These are phyloP conservation scores for Juncus inflexus DNA, from an alignment of 176 grass and related monocot species.

Conservation along the genomic window DNA sequence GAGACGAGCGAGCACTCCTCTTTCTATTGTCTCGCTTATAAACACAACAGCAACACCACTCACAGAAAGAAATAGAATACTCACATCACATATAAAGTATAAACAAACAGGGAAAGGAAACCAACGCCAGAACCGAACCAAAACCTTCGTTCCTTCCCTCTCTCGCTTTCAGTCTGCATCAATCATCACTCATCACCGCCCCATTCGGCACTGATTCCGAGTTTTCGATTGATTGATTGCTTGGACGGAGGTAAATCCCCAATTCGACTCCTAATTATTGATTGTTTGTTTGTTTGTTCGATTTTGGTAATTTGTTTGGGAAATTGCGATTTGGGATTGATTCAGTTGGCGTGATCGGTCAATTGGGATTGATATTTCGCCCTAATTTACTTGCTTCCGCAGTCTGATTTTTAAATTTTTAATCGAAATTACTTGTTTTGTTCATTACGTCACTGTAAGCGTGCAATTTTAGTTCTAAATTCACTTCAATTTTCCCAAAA, in stretches of 20 bases:
- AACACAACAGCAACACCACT: neutral
- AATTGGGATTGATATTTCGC: conserved; percentile 9
- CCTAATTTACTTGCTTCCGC: no score
- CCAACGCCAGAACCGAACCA: neutral
- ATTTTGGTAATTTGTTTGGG: conserved; percentile 11
- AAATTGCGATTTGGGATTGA: conserved; percentile 4
- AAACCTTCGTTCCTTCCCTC: conserved; percentile 22
- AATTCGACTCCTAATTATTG: conserved; percentile 6
- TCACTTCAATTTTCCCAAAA: no score
- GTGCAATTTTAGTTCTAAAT: no score
- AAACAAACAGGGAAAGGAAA: no score
- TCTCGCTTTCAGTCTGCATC: conserved; percentile 12
- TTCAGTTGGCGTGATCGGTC: conserved; percentile 6
- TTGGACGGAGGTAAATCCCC: conserved; percentile 1
- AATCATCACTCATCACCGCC: conserved; percentile 6
- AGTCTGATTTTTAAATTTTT: no score
- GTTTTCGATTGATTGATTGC: neutral
- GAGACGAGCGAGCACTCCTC: neutral
- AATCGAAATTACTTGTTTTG: no score
- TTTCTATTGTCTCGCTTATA: no score
- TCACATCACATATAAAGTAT: no score
- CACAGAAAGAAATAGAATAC: conserved; percentile 14
- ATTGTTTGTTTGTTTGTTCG: neutral
- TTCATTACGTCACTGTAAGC: no score
- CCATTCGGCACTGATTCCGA: neutral